These are phyloP conservation scores for Lasiodiplodia citricola DNA, from an alignment of 2,329 filamentous ascomycete genomes.

Conservation along the genomic window DNA sequence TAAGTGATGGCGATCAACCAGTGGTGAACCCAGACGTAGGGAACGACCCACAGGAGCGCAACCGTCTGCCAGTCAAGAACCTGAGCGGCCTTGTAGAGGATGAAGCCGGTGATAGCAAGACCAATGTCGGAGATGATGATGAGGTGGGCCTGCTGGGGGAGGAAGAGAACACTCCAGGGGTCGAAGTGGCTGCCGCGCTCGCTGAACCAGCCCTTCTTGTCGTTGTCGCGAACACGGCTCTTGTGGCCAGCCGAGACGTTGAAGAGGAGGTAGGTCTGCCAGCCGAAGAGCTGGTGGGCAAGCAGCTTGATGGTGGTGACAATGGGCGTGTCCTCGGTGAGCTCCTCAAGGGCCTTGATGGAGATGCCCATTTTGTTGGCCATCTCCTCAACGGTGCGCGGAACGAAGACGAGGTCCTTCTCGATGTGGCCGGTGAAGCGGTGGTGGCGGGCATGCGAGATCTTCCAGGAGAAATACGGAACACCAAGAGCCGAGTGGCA, in stretches of 20 bases:
- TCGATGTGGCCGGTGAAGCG: constrained; percentile 70
- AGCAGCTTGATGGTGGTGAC: constrained; percentile 61
- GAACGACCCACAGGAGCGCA: constrained; percentile 64
- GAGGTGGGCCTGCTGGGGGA: constrained; percentile 60
- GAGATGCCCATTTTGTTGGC: constrained; percentile 26
- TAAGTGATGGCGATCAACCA: constrained; percentile 78
- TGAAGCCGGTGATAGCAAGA: constrained; percentile 56
- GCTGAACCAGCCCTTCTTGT: constrained; percentile 22
- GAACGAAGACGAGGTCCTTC: constrained; percentile 59
- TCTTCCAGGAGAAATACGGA: constrained; percentile 76
- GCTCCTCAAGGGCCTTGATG: constrained; percentile 43
- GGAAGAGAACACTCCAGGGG: constrained; percentile 66
- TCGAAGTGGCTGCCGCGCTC: constrained; percentile 59
- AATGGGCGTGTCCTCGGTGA: constrained; percentile 65
- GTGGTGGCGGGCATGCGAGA: constrained; percentile 73
- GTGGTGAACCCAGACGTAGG: constrained; percentile 74
- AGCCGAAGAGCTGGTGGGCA: constrained; percentile 68
- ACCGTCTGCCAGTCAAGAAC: constrained; percentile 58
- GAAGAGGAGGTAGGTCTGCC: constrained; percentile 67
- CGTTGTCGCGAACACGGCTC: constrained; percentile 24
- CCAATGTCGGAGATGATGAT: constrained; percentile 67
- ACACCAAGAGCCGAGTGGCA: constrained; percentile 70
- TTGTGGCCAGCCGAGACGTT: constrained; percentile 46
- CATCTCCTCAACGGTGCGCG: constrained; percentile 30
- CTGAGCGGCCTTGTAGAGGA: constrained; percentile 58